Evolutionary conservation across 768 basidiomycete species (phyloP).

Genomic region (Russula earlei): DNA sequence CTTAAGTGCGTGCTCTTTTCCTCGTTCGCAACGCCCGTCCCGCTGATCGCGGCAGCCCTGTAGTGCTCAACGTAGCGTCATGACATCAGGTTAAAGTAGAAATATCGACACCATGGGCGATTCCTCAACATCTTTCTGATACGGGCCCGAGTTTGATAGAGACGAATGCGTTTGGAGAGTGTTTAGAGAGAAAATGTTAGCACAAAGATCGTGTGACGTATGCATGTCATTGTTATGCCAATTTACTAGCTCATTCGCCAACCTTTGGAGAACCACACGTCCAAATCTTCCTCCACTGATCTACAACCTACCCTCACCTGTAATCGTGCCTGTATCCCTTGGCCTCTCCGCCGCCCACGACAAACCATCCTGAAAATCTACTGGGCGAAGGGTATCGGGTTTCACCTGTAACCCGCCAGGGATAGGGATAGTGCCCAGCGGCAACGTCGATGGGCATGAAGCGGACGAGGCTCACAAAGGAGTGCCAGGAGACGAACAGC

Average conservation of each 20-base stretch:
- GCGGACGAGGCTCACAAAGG: not conserved
- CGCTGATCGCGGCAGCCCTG: not conserved
- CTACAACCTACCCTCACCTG: too few species aligned
- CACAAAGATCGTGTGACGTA: not conserved
- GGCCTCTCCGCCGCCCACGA: not conserved
- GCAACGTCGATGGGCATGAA: not conserved
- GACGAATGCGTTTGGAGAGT: not conserved
- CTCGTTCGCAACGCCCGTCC: too few species aligned
- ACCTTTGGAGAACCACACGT: too few species aligned
- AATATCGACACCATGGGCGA: not conserved
- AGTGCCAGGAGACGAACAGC: not conserved
- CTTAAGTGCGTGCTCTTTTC: slow-evolving; percentile 7
- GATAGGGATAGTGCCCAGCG: not conserved
- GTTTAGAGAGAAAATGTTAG: not conserved
- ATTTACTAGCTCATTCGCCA: too few species aligned
- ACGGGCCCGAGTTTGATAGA: not conserved
- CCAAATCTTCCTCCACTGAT: not conserved
- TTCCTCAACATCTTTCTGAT: not conserved
- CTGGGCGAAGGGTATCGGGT: not conserved
- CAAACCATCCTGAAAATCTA: not conserved
- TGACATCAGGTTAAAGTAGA: not conserved
- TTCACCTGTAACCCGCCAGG: not conserved
- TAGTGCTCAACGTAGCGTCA: not conserved
- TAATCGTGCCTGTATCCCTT: not conserved
- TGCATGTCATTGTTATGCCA: not conserved